Evolutionary conservation across 2,329 filamentous ascomycete species (phyloP).

Genomic region (Ophiostoma australiae): DNA sequence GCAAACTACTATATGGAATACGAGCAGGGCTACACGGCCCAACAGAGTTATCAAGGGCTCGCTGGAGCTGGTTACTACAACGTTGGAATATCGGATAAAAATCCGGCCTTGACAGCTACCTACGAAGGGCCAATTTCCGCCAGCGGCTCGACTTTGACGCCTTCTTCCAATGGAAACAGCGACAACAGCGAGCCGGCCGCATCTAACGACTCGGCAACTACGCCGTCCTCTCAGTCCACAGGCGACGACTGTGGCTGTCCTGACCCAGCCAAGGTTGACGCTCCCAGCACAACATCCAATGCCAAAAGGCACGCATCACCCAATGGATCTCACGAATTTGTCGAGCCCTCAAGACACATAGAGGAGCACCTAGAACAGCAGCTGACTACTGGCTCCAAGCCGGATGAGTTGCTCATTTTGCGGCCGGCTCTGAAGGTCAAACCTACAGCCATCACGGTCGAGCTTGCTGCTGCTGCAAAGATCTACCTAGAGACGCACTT

Average conservation of each 20-base stretch:
- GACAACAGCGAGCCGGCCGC: neutral
- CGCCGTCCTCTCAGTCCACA: neutral
- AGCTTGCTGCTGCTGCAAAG: conserved; percentile 74
- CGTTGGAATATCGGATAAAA: too few species aligned
- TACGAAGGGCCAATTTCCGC: neutral
- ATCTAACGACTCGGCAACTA: neutral
- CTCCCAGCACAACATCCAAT: neutral
- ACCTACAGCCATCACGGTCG: conserved; percentile 57
- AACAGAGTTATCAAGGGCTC: too few species aligned
- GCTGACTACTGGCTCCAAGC: neutral
- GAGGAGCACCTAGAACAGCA: neutral
- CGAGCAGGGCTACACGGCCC: neutral
- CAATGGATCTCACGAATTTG: neutral
- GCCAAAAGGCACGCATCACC: neutral
- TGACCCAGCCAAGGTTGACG: neutral
- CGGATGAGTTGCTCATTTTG: neutral
- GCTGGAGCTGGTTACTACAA: neutral
- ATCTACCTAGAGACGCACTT: conserved; percentile 82
- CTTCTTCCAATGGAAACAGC: neutral
- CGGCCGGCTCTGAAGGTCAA: neutral
- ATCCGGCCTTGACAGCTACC: neutral
- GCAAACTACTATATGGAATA: conserved; percentile 20
- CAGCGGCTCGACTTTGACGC: neutral
- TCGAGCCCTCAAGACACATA: neutral
- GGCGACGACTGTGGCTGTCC: neutral